These are phyloP conservation scores for Phytophthora chlamydospora DNA, from an alignment of 352 stramenopile genomes.

Conservation along the genomic window DNA sequence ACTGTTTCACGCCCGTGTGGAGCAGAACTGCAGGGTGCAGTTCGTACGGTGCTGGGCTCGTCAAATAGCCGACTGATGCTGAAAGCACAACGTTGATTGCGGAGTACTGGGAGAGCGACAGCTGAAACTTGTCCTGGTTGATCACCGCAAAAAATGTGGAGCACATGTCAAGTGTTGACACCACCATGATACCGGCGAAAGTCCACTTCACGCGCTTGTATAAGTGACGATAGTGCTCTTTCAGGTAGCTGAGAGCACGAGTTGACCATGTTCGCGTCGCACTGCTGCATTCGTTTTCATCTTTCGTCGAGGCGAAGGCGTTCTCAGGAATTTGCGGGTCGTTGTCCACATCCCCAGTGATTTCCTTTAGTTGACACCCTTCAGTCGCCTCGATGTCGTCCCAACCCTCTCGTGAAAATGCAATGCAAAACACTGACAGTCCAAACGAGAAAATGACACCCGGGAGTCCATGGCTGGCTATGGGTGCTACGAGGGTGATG, in stretches of 20 bases:
- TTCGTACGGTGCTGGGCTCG: slow-evolving; percentile 66
- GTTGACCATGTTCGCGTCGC: slow-evolving; percentile 23
- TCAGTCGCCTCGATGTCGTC: slow-evolving; percentile 63
- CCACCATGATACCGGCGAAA: slow-evolving; percentile 73
- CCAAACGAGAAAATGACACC: slow-evolving; percentile 61
- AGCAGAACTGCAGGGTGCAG: slow-evolving; percentile 63
- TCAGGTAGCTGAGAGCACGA: slow-evolving; percentile 31
- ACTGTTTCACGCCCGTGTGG: slow-evolving; percentile 54
- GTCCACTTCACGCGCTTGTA: slow-evolving; percentile 84
- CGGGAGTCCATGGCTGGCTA: slow-evolving; percentile 45
- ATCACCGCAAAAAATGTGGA: slow-evolving; percentile 61
- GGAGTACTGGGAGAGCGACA: slow-evolving; percentile 79
- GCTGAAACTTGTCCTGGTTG: slow-evolving; percentile 43
- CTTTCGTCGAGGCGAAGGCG: neutral
- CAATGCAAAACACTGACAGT: slow-evolving; percentile 72
- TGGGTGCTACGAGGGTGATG: slow-evolving; percentile 55
- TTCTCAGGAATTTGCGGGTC: neutral
- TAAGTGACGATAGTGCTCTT: slow-evolving; percentile 50
- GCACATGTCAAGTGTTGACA: slow-evolving; percentile 71
- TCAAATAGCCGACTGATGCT: slow-evolving; percentile 67
- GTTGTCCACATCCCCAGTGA: slow-evolving; percentile 9
- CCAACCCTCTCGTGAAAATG: slow-evolving; percentile 75
- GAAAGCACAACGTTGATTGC: slow-evolving; percentile 75
- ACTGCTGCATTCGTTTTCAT: slow-evolving; percentile 1
- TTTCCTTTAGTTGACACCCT: slow-evolving; percentile 28